Evolutionary conservation across 1,284 basidiomycete genomes (phyloP).

Genomic region (Moesziomyces sp.): DNA sequence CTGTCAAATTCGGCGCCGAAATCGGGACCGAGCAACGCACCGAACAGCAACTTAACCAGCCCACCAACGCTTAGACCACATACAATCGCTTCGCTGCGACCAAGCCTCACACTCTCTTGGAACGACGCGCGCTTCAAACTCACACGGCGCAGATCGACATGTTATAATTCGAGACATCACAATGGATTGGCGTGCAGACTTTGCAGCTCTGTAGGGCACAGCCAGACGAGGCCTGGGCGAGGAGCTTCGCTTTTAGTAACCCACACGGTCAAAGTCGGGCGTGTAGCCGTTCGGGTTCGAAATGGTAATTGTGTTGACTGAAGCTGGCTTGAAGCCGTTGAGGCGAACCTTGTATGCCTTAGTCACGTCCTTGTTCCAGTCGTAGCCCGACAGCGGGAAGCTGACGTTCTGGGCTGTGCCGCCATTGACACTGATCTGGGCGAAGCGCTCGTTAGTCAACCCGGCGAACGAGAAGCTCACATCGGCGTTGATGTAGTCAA

Average conservation of each 20-base stretch:
- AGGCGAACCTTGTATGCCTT: conserved; percentile 44
- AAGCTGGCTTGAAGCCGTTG: conserved; percentile 31
- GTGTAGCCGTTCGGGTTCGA: conserved; percentile 23
- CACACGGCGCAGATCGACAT: too few relatives aligned
- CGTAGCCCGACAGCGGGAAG: conserved; percentile 48
- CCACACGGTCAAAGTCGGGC: conserved; percentile 48
- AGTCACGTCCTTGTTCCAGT: conserved; percentile 36
- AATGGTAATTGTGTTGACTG: conserved; percentile 35
- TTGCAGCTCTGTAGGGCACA: too few relatives aligned
- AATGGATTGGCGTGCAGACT: too few relatives aligned
- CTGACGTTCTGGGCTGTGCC: conserved; percentile 31
- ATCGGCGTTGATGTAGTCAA: conserved; percentile 53
- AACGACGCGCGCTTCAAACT: too few relatives aligned
- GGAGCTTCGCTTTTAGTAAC: conserved; percentile 6
- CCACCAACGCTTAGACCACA: too few relatives aligned
- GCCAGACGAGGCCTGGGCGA: not conserved
- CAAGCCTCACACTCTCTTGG: too few relatives aligned
- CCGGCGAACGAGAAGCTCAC: conserved; percentile 32
- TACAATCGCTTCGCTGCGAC: too few relatives aligned
- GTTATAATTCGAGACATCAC: too few relatives aligned
- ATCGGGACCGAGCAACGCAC: conserved; percentile 7
- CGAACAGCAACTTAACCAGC: too few relatives aligned
- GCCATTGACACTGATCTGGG: conserved; percentile 43
- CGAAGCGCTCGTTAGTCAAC: conserved; percentile 28
- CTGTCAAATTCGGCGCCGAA: conserved; percentile 7